phyloP scores from a whole-genome alignment of 2,329 filamentous ascomycete species.

The Ilyonectria destructans region DNA sequence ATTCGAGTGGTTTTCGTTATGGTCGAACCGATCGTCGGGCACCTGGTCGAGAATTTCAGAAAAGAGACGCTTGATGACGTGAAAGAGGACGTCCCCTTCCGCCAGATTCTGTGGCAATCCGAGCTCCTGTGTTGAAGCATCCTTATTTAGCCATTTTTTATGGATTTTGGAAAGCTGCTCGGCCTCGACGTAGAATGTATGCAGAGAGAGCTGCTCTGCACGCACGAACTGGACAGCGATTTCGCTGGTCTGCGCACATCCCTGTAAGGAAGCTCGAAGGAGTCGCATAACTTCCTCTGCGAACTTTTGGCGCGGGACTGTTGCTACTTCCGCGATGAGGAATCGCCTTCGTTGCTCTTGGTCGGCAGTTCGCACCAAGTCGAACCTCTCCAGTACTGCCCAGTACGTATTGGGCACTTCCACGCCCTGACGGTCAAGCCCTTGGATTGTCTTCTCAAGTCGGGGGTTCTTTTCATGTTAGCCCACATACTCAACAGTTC shows the following conservation, averaged over 20 bases:
- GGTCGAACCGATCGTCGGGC: neutral
- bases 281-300: conserved; percentile 9
- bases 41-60: conserved; percentile 16
- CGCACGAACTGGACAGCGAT: conserved; percentile 21
- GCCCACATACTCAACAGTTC: neutral
- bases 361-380: conserved; percentile 18
- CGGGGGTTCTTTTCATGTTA: conserved; percentile 20
- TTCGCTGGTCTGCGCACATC: neutral
- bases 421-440: conserved; percentile 23
- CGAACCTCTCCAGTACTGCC: conserved; percentile 7
- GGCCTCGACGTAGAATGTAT: neutral
- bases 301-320: conserved; percentile 8
- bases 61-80: conserved; percentile 6
- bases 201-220: neutral
- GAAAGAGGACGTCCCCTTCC: neutral
- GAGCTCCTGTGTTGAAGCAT: neutral
- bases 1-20: neutral
- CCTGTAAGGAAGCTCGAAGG: conserved; percentile 20
- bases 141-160: conserved; percentile 26
- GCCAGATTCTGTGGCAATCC: neutral
- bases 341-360: conserved; percentile 24
- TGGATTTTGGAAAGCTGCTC: conserved; percentile 20
- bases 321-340: neutral
- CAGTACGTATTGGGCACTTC: conserved; percentile 28
- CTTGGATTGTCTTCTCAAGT: conserved; percentile 12